Evolutionary conservation across 768 basidiomycete genomes (phyloP).

Genomic region (Tremella yokohamensis): DNA sequence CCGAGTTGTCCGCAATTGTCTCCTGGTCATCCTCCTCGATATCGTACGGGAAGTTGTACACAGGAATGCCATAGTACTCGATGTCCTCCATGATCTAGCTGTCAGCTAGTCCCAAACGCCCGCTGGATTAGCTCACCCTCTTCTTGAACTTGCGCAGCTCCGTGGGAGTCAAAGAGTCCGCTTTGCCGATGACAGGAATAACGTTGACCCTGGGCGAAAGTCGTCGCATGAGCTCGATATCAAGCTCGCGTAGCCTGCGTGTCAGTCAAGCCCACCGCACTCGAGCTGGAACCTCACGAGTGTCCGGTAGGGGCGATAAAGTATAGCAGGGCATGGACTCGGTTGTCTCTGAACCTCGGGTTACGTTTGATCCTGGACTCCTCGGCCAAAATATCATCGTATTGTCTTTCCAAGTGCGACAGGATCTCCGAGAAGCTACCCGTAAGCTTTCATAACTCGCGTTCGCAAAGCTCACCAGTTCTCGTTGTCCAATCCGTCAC

Average conservation of each 20-base stretch:
- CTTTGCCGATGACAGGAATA: conserved; percentile 94
- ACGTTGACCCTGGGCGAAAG: conserved; percentile 97
- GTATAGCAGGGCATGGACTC: conserved; percentile 92
- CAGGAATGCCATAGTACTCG: conserved; percentile 94
- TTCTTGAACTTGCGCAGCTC: conserved; percentile 96
- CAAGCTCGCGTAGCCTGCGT: conserved; percentile 79
- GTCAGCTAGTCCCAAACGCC: conserved; percentile 34
- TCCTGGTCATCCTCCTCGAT: conserved; percentile 99
- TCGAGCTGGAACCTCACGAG: conserved; percentile 29
- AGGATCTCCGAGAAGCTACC: conserved; percentile 92
- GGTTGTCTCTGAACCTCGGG: conserved; percentile 96
- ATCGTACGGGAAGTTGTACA: conserved; percentile 99
- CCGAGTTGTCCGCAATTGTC: conserved; percentile 94
- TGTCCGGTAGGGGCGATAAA: conserved; percentile 81
- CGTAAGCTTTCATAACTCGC: conserved; percentile 3
- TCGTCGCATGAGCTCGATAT: conserved; percentile 97
- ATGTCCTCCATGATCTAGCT: conserved; percentile 97
- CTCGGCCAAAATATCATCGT: conserved; percentile 96
- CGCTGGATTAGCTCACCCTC: conserved; percentile 59
- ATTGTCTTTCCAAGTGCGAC: conserved; percentile 94
- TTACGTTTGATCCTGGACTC: conserved; percentile 99
- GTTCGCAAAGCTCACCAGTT: conserved; percentile 81
- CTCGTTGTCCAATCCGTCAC: conserved; percentile 98
- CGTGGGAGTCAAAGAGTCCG: conserved; percentile 86
- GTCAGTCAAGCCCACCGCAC: not conserved